Conservation (phyloP, 2,329 filamentous ascomycete species). For the Akanthomyces dipterigenus region DNA sequence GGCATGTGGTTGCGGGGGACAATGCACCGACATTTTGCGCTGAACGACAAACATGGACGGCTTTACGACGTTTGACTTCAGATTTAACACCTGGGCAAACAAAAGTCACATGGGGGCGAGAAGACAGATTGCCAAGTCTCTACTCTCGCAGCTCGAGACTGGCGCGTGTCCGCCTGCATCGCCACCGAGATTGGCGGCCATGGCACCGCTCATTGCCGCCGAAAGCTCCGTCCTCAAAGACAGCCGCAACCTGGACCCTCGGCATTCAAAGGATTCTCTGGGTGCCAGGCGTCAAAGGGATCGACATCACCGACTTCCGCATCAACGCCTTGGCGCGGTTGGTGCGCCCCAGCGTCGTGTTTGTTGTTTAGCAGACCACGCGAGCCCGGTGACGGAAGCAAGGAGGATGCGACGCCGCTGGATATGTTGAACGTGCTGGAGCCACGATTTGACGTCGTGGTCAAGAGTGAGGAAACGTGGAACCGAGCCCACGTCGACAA, state of each 20-base stretch:
- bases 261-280: constrained; percentile 12
- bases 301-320: constrained; percentile 12
- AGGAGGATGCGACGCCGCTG: neutral
- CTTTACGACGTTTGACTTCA: constrained; percentile 5
- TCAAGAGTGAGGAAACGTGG: neutral
- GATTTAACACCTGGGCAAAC: constrained; percentile 12
- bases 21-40: constrained; percentile 10
- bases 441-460: neutral
- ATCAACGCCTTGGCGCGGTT: constrained; percentile 12
- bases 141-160: neutral
- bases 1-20: constrained; percentile 13
- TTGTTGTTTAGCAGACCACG: neutral
- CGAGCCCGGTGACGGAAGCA: neutral
- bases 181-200: constrained; percentile 11
- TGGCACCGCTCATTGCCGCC: constrained; percentile 9
- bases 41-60: neutral
- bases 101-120: neutral
- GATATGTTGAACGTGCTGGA: constrained; percentile 1
- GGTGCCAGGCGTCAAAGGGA: constrained; percentile 5
- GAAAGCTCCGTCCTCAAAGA: constrained; percentile 13
- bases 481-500: neutral
- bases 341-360: constrained; percentile 1
- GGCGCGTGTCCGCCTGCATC: neutral
- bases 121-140: neutral
- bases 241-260: constrained; percentile 11